Evolutionary conservation across 371 early-diverging fungal genomes (phyloP).

Genomic region (Mucor irregularis): DNA sequence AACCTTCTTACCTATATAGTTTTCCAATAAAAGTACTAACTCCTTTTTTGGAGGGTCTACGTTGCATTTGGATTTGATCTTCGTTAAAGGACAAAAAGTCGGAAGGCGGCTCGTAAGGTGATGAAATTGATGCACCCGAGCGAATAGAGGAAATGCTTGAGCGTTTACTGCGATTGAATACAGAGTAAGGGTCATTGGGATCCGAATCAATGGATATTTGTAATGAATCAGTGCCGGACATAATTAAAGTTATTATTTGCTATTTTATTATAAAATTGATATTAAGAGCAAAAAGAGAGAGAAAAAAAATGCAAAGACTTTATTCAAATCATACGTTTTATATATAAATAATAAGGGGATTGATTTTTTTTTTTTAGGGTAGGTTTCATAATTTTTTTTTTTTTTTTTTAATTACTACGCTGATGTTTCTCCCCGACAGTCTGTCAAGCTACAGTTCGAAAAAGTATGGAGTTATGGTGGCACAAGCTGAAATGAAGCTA

Average conservation of each 20-base stretch:
- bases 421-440: slow-evolving; percentile 10
- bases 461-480: too few relatives aligned
- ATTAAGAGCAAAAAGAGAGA: not conserved
- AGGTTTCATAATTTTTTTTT: not conserved
- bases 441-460: too few relatives aligned
- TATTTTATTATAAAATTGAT: not conserved
- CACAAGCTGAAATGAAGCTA: too few relatives aligned
- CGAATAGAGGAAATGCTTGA: slow-evolving; percentile 13
- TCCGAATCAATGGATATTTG: slow-evolving; percentile 11
- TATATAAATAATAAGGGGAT: not conserved
- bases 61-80: not conserved
- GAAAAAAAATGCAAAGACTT: not conserved
- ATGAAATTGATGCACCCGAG: slow-evolving; percentile 4
- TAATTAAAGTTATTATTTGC: not conserved
- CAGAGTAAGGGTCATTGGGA: not conserved
- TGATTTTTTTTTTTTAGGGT: not conserved
- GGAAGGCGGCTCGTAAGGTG: slow-evolving; percentile 10
- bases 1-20: slow-evolving; percentile 11
- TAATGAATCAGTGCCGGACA: slow-evolving; percentile 3
- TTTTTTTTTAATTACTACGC: slow-evolving; percentile 1
- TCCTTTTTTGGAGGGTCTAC: slow-evolving; percentile 17
- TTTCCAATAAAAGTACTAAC: slow-evolving; percentile 24
- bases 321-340: not conserved
- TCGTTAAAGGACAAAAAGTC: slow-evolving; percentile 14
- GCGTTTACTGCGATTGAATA: slow-evolving; percentile 13